phyloP scores from a whole-genome alignment of 495 filamentous ascomycete genomes.

The Neurospora pannonica region DNA sequence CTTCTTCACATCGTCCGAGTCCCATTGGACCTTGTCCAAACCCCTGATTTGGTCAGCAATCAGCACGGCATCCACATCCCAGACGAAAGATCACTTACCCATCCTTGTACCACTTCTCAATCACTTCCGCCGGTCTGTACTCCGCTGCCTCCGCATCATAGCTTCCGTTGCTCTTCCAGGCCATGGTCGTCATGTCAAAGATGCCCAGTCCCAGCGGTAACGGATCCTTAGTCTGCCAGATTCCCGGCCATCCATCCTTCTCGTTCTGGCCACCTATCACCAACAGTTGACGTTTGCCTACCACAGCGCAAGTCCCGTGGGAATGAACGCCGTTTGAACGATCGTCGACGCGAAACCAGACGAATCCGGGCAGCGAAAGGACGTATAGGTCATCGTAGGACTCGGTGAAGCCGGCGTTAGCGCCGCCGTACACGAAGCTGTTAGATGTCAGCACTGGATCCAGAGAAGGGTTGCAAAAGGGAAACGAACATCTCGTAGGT shows the following conservation, averaged over 20 bases:
- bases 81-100: neutral
- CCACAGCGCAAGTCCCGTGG: neutral
- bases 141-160: slow-evolving; percentile 3
- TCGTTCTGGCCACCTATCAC: neutral
- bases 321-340: neutral
- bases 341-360: neutral
- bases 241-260: neutral
- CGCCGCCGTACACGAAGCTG: neutral
- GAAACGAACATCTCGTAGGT: neutral
- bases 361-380: neutral
- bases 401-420: neutral
- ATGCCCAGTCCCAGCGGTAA: slow-evolving; percentile 3
- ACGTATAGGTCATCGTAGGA: neutral
- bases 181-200: slow-evolving; percentile 10
- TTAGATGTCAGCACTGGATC: neutral
- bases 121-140: neutral
- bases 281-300: neutral
- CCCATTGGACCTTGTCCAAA: neutral
- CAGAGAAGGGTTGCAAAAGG: neutral
- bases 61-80: neutral
- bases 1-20: neutral
- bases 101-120: slow-evolving; percentile 5
- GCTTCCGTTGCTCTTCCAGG: slow-evolving; percentile 1
- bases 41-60: neutral
- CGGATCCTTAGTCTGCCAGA: neutral